Evolutionary conservation across 148 eudicot genomes (phyloP), one percentile per base, ranked within the genome.

Genomic region (Fagopyrum homotropicum): DNA sequence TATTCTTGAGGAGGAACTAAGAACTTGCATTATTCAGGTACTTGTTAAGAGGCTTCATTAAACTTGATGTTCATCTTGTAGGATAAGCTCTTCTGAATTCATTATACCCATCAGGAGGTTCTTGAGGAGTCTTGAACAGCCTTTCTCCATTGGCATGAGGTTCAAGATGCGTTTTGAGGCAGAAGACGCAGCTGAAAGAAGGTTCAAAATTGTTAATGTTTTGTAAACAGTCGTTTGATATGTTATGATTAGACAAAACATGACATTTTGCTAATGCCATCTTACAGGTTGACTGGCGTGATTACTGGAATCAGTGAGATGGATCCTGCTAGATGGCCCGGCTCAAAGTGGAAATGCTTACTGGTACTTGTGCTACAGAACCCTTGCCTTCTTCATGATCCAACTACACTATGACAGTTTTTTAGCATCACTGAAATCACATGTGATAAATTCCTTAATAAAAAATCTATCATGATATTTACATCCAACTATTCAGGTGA

Each of bases 291-390:
- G 79, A 83, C 91, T 48, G 98, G 98, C 47, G 85, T 93, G 1
- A 81, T 93, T 69, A 83, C 88, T 49, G 95, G 97, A 59, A 78
- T 87, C 48, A 75, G 91, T 75, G 98, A 89, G 77, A 76, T 83
- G 44, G 97, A 93, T 84, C 97, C 97, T 47, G 77, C 81, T 70
- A 87, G 91, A 68, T 93, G 98, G 98, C 88, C 90, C 56, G 89
- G 98, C 45, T 93, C 98, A 9, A 93, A 89, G 79, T 93, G 98
- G 98, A 89, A 88, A 81, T 84, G 90, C 88, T 76, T 93, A 44
- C 78, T 86, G 97, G 98, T 93, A 89, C 70, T 88, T 51, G 52
- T n/a, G 11, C 29, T 17, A 11, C 7, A 63, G 69, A 17, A 22
- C 11, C 19, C 69, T 40, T 19, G 19, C 5, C 15, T 16, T 54